These are phyloP conservation scores for Vanrija sp. DNA, from an alignment of 1,284 basidiomycete genomes.

Conservation along the genomic window DNA sequence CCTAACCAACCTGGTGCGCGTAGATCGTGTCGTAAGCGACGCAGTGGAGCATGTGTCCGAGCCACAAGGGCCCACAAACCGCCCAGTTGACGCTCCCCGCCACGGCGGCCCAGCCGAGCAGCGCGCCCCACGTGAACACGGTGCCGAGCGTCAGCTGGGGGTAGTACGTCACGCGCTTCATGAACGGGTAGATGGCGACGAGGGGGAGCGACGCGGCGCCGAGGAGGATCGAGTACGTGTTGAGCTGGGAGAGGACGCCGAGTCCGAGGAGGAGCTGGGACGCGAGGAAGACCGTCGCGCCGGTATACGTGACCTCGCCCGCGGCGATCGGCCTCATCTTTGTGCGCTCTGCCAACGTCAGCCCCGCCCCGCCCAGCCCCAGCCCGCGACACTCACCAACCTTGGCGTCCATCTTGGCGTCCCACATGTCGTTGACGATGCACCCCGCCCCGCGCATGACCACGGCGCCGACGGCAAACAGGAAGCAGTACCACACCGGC, in stretches of 20 bases:
- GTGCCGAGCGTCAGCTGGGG: slow-evolving; percentile 90
- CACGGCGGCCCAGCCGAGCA: slow-evolving; percentile 95
- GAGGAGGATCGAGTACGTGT: slow-evolving; percentile 89
- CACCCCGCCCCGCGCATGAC: slow-evolving; percentile 98
- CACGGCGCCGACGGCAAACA: slow-evolving; percentile 87
- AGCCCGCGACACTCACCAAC: slow-evolving; percentile 63
- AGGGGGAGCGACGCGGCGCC: slow-evolving; percentile 86
- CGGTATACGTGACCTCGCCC: slow-evolving; percentile 70
- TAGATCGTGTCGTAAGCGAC: slow-evolving; percentile 98
- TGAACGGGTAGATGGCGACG: slow-evolving; percentile 87
- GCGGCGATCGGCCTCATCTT: slow-evolving; percentile 68
- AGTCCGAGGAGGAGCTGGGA: slow-evolving; percentile 79
- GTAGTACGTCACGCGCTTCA: slow-evolving; percentile 97
- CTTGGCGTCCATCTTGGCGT: slow-evolving; percentile 79
- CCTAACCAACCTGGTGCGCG: slow-evolving; percentile 85
- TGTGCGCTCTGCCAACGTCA: slow-evolving; percentile 56
- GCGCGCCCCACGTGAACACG: slow-evolving; percentile 95
- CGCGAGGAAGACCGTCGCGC: slow-evolving; percentile 79
- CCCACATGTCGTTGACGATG: slow-evolving; percentile 99
- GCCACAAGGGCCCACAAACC: slow-evolving; percentile 82
- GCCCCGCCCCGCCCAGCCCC: background rate
- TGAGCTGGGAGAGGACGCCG: slow-evolving; percentile 85
- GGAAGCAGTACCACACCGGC: slow-evolving; percentile 67
- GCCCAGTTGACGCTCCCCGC: slow-evolving; percentile 76
- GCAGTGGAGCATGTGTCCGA: slow-evolving; percentile 87